phyloP scores from a whole-genome alignment of 805 yeast species.

The Alloascoidea africana region DNA sequence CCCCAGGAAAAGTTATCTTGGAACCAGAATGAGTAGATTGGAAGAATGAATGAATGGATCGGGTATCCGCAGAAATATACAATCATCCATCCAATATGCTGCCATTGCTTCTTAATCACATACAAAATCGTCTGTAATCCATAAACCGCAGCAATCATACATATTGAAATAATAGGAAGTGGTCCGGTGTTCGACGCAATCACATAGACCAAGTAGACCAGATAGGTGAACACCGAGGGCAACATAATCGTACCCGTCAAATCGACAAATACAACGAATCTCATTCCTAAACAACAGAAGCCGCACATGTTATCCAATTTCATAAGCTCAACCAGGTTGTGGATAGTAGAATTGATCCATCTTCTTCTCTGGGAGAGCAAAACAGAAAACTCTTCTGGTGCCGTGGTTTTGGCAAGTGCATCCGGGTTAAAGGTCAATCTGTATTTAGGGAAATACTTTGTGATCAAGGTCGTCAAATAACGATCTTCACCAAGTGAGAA shows the following conservation, averaged over 20 bases:
- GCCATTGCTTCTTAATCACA: conserved; percentile 27
- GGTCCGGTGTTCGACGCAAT: conserved; percentile 38
- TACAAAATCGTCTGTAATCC: conserved; percentile 45
- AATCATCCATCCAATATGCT: conserved; percentile 33
- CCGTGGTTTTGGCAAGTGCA: conserved; percentile 42
- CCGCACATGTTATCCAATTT: conserved; percentile 46
- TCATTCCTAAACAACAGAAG: conserved; percentile 44
- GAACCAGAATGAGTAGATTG: conserved; percentile 47
- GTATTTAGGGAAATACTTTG: conserved; percentile 40
- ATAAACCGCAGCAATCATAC: conserved; percentile 37
- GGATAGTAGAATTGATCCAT: conserved; percentile 55
- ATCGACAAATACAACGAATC: conserved; percentile 41
- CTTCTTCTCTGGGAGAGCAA: conserved; percentile 44
- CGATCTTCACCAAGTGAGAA: conserved; percentile 51
- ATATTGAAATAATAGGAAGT: conserved; percentile 33
- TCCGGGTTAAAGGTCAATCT: conserved; percentile 38
- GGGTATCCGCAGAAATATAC: conserved; percentile 44
- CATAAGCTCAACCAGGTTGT: conserved; percentile 41
- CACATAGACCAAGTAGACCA: conserved; percentile 34
- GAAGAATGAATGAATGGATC: conserved; percentile 43
- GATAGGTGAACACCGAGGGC: conserved; percentile 41
- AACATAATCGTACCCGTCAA: conserved; percentile 42
- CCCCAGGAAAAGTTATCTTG: conserved; percentile 57
- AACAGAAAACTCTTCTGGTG: conserved; percentile 35
- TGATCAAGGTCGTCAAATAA: conserved; percentile 40